phyloP scores from a whole-genome alignment of 768 basidiomycete genomes.

The Solioccasus polychromus region DNA sequence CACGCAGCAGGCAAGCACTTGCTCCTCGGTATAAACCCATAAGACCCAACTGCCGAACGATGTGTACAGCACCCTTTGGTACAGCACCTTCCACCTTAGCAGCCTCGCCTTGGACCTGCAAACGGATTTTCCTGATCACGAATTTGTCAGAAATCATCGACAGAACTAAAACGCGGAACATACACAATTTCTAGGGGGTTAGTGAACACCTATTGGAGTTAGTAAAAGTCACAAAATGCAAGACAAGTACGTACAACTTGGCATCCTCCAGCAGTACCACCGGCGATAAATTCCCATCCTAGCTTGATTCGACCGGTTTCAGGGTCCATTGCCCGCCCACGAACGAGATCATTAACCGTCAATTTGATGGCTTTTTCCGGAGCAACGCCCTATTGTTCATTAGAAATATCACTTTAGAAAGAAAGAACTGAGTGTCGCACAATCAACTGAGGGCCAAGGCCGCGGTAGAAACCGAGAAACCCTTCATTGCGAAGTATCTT shows the following conservation, averaged over 20 bases:
- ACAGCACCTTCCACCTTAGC: conserved; percentile 80
- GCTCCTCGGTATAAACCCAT: conserved; percentile 93
- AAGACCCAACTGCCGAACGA: conserved; percentile 89
- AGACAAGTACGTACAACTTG: conserved; percentile 77
- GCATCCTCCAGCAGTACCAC: conserved; percentile 91
- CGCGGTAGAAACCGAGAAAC: conserved; percentile 92
- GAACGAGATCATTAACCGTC: conserved; percentile 91
- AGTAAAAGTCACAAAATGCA: conserved; percentile 13
- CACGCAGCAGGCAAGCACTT: conserved; percentile 88
- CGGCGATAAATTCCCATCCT: conserved; percentile 89
- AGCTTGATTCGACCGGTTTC: conserved; percentile 93
- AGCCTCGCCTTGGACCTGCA: conserved; percentile 95
- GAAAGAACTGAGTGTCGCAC: conserved; percentile 39
- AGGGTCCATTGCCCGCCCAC: conserved; percentile 82
- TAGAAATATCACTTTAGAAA: conserved; percentile 1
- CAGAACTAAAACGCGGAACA: conserved; percentile 20
- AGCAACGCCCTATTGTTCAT: conserved; percentile 70
- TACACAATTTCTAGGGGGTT: conserved; percentile 97
- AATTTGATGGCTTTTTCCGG: conserved; percentile 98
- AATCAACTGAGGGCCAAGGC: conserved; percentile 90
- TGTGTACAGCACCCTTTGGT: conserved; percentile 86
- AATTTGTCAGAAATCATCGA: neutral
- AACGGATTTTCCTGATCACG: conserved; percentile 74
- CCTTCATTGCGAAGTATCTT: conserved; percentile 97
- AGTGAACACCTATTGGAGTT: conserved; percentile 74